phyloP scores from a whole-genome alignment of 2,329 filamentous ascomycete genomes.

The Acrocalymma vagum region DNA sequence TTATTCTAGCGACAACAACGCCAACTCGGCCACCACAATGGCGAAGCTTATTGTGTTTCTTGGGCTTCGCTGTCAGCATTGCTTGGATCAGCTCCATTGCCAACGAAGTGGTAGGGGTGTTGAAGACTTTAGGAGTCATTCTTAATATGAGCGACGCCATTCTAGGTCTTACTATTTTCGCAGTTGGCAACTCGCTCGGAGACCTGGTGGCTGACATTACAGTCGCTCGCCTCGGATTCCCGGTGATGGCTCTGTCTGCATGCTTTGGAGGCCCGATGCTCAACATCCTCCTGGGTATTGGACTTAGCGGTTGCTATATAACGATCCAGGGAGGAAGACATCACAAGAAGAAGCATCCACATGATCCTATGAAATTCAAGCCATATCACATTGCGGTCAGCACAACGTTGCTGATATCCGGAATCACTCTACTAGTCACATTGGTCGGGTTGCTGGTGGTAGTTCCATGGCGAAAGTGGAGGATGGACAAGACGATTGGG shows the following conservation, averaged over 20 bases:
- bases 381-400: slow-evolving; percentile 86
- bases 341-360: slow-evolving; percentile 72
- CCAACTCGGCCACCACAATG: slow-evolving; percentile 73
- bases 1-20: slow-evolving; percentile 74
- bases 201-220: slow-evolving; percentile 96
- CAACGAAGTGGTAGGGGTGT: slow-evolving; percentile 91
- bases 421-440: slow-evolving; percentile 82
- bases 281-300: slow-evolving; percentile 94
- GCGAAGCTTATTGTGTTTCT: slow-evolving; percentile 81
- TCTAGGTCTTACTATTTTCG: slow-evolving; percentile 93
- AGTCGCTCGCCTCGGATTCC: slow-evolving; percentile 89
- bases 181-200: slow-evolving; percentile 92
- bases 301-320: slow-evolving; percentile 90
- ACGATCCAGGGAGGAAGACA: slow-evolving; percentile 75
- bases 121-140: slow-evolving; percentile 93
- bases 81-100: slow-evolving; percentile 97
- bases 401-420: slow-evolving; percentile 84
- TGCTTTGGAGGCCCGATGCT: slow-evolving; percentile 99
- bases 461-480: slow-evolving; percentile 67
- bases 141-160: slow-evolving; percentile 94
- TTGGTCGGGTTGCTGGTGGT: slow-evolving; percentile 79
- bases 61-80: slow-evolving; percentile 90
- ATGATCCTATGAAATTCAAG: slow-evolving; percentile 70
- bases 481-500: slow-evolving; percentile 65
- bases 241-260: slow-evolving; percentile 93